Evolutionary conservation across 441 rosid genomes (phyloP), one percentile per base, ranked within the genome.

Genomic region (Euphorbia celastroides): DNA sequence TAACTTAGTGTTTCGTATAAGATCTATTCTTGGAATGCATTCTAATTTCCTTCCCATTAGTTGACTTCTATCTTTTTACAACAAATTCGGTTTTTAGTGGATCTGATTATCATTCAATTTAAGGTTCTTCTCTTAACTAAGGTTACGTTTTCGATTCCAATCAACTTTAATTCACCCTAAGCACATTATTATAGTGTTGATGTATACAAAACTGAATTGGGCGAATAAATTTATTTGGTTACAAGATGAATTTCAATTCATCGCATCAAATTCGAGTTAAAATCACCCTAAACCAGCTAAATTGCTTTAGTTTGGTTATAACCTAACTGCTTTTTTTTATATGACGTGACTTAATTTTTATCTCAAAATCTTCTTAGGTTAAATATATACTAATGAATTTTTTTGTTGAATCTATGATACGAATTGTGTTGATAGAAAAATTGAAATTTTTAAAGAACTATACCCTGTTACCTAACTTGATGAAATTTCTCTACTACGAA

Each of bases 1-100:
- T 16, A 46, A 64, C 57, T 36, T 62, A 0, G 65, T 62, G 65
- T 62, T 62, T 62, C 20, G 22, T n/a, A 16, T 54, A 12, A 60
- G 77, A 77, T 79, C 76, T 77, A 64, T 72, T 22, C 59, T 74
- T 55, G 80, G 77, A 72, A 67, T 42, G 52, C 26, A 26, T 60
- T 27, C n/a, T 50, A 4, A 28, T 52, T 44, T 20, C 10, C 34
- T 2, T 10, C 26, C 42, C n/a, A n/a, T n/a, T n/a, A 25, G 7
- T n/a, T 20, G 16, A 31, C 26, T 26, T 26, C 9, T 30, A 34
- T 28, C 67, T 46, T 22, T 57, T 57, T 38, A 38, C 12, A 38
- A 38, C 1, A 7, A 7, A 38, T 1, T 38, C 7, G 1, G 1
- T 14, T 12, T 44, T 44, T 44, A 10, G 50, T 44, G 38, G 38